Evolutionary conservation across 1,284 basidiomycete species (phyloP).

Genomic region (Boletellus deceptivus): DNA sequence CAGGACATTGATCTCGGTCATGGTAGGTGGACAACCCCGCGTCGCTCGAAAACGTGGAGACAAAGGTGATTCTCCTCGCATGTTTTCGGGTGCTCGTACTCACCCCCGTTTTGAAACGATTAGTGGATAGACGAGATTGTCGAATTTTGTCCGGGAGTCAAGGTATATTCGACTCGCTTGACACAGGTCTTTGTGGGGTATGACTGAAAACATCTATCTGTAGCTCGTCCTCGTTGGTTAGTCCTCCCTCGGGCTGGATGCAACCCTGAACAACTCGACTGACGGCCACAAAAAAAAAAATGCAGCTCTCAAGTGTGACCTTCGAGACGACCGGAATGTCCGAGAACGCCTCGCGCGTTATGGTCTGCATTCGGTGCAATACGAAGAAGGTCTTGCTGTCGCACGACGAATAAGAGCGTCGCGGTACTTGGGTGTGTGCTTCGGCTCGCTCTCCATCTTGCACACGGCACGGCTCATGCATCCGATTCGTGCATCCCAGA

Average conservation of each 20-base stretch:
- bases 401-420: conserved; percentile 90
- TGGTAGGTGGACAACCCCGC: conserved; percentile 83
- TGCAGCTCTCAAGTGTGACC: conserved; percentile 90
- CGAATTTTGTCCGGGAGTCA: conserved; percentile 91
- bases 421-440: conserved; percentile 78
- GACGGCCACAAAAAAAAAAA: conserved; percentile 1
- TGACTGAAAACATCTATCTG: conserved; percentile 10
- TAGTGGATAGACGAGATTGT: conserved; percentile 89
- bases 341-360: conserved; percentile 68
- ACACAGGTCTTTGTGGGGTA: not conserved
- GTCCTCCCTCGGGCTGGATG: conserved; percentile 30
- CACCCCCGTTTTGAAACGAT: not conserved
- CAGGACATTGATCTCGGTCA: not conserved
- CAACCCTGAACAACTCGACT: conserved; percentile 7
- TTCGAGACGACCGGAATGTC: conserved; percentile 74
- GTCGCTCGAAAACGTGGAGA: conserved; percentile 89
- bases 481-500: conserved; percentile 46
- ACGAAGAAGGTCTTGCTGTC: conserved; percentile 86
- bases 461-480: not conserved
- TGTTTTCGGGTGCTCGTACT: not conserved
- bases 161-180: conserved; percentile 45
- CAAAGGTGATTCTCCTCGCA: conserved; percentile 56
- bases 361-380: conserved; percentile 73
- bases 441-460: not conserved
- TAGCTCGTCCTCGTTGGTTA: conserved; percentile 85